These are phyloP conservation scores for Rhytidiadelphus loreus DNA, from an alignment of 225 moss, liverwort and hornwort genomes.

Conservation along the genomic window DNA sequence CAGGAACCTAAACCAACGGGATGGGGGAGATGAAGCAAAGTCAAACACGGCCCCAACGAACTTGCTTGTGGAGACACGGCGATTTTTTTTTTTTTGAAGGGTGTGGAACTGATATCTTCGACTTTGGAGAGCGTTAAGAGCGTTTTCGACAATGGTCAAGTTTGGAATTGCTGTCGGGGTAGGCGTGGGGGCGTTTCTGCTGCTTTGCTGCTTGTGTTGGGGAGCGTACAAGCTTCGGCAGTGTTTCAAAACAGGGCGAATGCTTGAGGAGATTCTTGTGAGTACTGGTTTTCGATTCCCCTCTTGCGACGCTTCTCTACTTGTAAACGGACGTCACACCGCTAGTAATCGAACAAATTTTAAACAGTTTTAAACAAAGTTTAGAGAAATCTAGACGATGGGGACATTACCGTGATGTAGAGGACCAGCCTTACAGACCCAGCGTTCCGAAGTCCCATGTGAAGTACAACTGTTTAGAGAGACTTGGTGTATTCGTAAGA, in stretches of 20 bases:
- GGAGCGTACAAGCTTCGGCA: neutral
- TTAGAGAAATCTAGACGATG: neutral
- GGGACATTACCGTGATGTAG: neutral
- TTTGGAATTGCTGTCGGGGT: conserved; percentile 1
- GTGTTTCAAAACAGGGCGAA: neutral
- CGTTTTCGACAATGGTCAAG: neutral
- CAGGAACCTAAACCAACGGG: neutral
- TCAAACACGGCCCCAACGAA: neutral
- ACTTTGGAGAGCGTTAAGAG: neutral
- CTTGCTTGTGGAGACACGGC: neutral
- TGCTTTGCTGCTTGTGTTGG: conserved; percentile 20
- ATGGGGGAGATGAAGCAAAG: neutral
- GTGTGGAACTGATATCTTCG: neutral
- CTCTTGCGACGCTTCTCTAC: neutral
- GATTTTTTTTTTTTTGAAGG: neutral
- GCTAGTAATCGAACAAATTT: neutral
- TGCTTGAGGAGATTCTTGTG: conserved; percentile 1
- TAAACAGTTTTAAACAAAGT: neutral
- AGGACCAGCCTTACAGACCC: neutral
- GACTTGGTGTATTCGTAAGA: neutral
- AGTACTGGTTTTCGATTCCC: neutral
- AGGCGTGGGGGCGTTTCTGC: neutral
- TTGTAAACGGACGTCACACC: neutral
- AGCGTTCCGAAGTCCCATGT: neutral
- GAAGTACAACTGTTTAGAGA: neutral